Percentiles rank a stretch among this genome's conserved stretches.
These are phyloP conservation scores for Puccinia polysora DNA, from an alignment of 1,284 basidiomycete genomes.

Conservation along the genomic window DNA sequence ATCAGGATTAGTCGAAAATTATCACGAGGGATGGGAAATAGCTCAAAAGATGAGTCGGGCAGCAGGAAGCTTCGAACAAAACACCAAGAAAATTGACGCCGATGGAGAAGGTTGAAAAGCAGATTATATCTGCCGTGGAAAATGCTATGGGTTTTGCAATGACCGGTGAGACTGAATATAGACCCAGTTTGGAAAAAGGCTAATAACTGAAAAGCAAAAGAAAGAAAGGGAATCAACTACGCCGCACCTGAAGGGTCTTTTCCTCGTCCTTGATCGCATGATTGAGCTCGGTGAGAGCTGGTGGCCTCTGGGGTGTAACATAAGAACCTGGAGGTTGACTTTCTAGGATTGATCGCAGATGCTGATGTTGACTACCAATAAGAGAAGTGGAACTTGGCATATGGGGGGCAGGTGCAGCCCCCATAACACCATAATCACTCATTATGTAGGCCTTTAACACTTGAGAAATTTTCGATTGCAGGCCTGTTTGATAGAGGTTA, in stretches of 20 bases:
- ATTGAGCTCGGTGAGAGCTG: neutral
- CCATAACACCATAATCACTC: constrained; percentile 17
- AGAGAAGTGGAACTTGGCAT: neutral
- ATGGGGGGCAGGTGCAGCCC: neutral
- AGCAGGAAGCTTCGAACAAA: too few species aligned
- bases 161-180: too few species aligned
- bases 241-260: neutral
- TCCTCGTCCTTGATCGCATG: constrained; percentile 19
- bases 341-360: constrained; percentile 1
- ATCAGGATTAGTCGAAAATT: too few species aligned
- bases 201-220: neutral
- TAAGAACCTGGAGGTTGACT: neutral
- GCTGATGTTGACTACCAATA: neutral
- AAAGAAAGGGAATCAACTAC: neutral
- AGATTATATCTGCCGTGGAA: too few species aligned
- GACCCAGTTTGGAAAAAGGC: neutral
- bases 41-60: too few species aligned
- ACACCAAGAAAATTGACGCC: too few species aligned
- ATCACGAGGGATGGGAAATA: too few species aligned
- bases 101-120: too few species aligned
- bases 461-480: neutral
- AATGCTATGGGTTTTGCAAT: too few species aligned
- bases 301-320: constrained; percentile 1
- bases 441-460: neutral
- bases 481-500: neutral